Evolutionary conservation across 176 grass and related monocot genomes (phyloP), one percentile per base, ranked within the genome.

Genomic region (Poa pratensis): DNA sequence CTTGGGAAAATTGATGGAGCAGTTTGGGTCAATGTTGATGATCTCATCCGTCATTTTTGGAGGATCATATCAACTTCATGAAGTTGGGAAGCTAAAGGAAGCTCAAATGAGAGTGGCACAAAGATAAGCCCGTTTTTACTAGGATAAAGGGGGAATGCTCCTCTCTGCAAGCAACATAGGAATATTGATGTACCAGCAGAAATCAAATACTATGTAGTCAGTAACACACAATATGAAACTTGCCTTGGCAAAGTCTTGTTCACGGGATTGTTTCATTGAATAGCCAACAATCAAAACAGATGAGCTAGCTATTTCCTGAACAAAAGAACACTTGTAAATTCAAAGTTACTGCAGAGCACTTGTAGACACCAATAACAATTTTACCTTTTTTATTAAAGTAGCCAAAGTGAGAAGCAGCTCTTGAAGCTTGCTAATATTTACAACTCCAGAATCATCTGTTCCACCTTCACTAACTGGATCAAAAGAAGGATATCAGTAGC

Each of bases 31-130:
- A 65, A 98, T 90, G 80, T 43, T 90, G 76, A 95, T 40, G 34
- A 95, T 94, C 84, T 95, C 91, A 87, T 98, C 96, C 20, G 96
- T 98, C 87, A 95, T 92, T 95, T 98, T 98, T 98, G 96, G 60
- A 98, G 88, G 53, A 95, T 65, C 18, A 92, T 74, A 89, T 98
- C 93, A 85, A 98, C 90, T 87, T 80, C 53, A 91, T 89, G 66
- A 69, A 98, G 85, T 92, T 98, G 96, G 54, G 75, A 86, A 58
- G 83, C 87, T 82, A 98, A 86, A 84, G 91, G 81, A 90, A 94
- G 35, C 50, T 94, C 91, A 72, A 94, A 95, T 46, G 91, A 91
- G 70, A 95, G 88, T 54, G 96, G 96, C 69, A 95, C 77, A 78
- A 98, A 98, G 49, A 94, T 92, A 68, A 95, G 86, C 16, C 74